Conservation (phyloP, 2,329 filamentous ascomycete species). For the Colletotrichum filicis region DNA sequence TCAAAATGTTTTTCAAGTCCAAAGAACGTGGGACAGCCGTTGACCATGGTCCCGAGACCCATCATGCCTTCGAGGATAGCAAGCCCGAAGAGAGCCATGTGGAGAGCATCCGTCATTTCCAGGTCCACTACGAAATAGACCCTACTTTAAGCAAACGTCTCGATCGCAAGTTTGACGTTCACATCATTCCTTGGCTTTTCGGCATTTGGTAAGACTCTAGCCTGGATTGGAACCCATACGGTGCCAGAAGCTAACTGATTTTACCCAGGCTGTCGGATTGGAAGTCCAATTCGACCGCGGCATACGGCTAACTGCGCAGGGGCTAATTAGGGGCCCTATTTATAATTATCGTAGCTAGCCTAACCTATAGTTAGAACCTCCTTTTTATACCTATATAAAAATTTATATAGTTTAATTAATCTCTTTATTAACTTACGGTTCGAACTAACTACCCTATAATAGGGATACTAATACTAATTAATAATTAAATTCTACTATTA, state of each 20-base stretch:
- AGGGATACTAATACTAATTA: no score
- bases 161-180: background rate
- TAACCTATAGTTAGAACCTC: no score
- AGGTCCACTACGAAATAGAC: background rate
- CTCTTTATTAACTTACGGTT: no score
- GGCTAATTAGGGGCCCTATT: no score
- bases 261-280: background rate
- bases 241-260: background rate
- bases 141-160: background rate
- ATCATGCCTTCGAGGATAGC: background rate
- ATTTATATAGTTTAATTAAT: no score
- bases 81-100: background rate
- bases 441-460: no score
- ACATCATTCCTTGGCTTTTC: background rate
- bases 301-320: no score
- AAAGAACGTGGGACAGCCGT: background rate
- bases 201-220: background rate
- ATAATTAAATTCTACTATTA: no score
- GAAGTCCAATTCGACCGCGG: no score
- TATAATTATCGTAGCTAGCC: no score
- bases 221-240: background rate
- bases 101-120: background rate
- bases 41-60: background rate
- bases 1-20: background rate
- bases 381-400: no score